phyloP scores from a whole-genome alignment of 495 filamentous ascomycete species.

The Hypoxylon perforatum region DNA sequence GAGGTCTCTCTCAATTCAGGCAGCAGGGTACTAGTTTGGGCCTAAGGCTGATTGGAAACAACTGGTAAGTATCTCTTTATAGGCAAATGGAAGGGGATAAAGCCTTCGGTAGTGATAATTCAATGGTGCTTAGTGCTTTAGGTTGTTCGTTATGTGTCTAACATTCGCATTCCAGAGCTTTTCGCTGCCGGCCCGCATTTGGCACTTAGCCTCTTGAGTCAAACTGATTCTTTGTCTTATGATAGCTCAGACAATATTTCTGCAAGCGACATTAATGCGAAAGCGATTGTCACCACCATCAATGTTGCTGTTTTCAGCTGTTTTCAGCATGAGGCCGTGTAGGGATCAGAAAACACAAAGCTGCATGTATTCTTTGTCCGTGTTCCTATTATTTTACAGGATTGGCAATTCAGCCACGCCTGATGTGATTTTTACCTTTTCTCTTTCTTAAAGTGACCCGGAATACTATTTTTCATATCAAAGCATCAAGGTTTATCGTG shows the following conservation, averaged over 20 bases:
- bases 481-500: constrained; percentile 8
- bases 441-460: not conserved
- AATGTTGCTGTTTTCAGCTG: constrained; percentile 17
- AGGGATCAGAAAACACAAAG: constrained; percentile 23
- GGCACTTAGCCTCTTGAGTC: constrained; percentile 5
- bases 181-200: constrained; percentile 25
- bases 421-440: not conserved
- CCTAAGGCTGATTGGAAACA: not conserved
- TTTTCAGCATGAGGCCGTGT: constrained; percentile 22
- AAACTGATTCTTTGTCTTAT: constrained; percentile 26
- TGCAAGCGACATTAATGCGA: constrained; percentile 31
- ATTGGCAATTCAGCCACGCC: constrained; percentile 9
- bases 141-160: not conserved
- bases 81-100: not conserved
- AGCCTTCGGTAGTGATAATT: too few species aligned
- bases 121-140: too few species aligned
- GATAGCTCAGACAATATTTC: constrained; percentile 3
- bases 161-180: constrained; percentile 29
- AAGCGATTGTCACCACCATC: constrained; percentile 17
- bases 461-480: constrained; percentile 1
- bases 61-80: constrained; percentile 18
- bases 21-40: too few species aligned
- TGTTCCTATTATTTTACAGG: constrained; percentile 37
- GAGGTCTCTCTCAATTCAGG: too few species aligned
- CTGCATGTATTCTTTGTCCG: constrained; percentile 36